These are phyloP conservation scores for Xylariales sp. DNA, from an alignment of 2,329 filamentous ascomycete genomes.

Conservation along the genomic window DNA sequence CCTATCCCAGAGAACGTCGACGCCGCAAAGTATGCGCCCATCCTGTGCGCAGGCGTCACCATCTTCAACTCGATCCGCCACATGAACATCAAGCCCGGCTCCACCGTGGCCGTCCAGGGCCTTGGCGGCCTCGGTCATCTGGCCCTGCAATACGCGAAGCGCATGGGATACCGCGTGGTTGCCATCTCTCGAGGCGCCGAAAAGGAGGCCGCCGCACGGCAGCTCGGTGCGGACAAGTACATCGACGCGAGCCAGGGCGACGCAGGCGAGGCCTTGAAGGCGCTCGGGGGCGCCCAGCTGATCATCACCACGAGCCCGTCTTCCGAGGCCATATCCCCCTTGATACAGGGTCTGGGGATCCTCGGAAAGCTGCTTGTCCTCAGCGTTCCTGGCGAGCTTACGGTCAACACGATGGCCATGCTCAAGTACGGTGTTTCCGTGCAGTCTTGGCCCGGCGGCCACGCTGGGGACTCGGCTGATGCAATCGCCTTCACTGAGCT, in stretches of 20 bases:
- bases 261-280: slow-evolving; percentile 7
- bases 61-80: slow-evolving; percentile 37
- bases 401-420: slow-evolving; percentile 11
- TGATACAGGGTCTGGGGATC: slow-evolving; percentile 10
- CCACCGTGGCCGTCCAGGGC: slow-evolving; percentile 44
- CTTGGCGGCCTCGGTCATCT: slow-evolving; percentile 63
- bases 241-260: slow-evolving; percentile 25
- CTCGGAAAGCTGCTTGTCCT: slow-evolving; percentile 13
- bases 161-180: slow-evolving; percentile 60
- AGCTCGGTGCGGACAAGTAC: slow-evolving; percentile 54
- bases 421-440: slow-evolving; percentile 10
- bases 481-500: slow-evolving; percentile 11
- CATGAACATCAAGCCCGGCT: slow-evolving; percentile 27
- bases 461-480: slow-evolving; percentile 10
- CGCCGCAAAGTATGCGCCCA: slow-evolving; percentile 38
- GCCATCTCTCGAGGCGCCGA: slow-evolving; percentile 43
- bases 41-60: slow-evolving; percentile 47
- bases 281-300: slow-evolving; percentile 9
- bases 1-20: slow-evolving; percentile 35
- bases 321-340: slow-evolving; percentile 8
- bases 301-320: slow-evolving; percentile 10
- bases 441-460: slow-evolving; percentile 12
- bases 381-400: slow-evolving; percentile 9
- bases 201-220: slow-evolving; percentile 49
- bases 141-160: slow-evolving; percentile 59